Evolutionary conservation across 129 eudicot genomes (phyloP), one percentile per base, ranked within the genome.

Genomic region (Flaveria linearis): DNA sequence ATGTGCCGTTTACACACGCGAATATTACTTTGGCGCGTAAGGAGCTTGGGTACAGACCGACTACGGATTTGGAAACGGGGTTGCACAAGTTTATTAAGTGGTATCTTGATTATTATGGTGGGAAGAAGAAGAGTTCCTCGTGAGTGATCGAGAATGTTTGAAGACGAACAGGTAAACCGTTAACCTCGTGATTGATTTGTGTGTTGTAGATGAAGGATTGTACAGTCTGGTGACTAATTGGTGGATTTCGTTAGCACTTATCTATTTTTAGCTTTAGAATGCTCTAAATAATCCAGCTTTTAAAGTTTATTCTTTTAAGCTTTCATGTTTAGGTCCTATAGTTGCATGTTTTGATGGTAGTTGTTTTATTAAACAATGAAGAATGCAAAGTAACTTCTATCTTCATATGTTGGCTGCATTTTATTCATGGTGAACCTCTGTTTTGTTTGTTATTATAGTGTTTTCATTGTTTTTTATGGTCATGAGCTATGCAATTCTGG

Each of bases 81-180:
- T 56, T 88, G 84, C 81, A 83, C 80, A 88, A 83, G 65, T 88
- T 88, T 76, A 86, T 88, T 16, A 85, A 85, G 73, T 88, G 93
- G 93, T 88, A 85, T 72, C 65, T 83, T 17, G 77, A 80, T 69
- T 87, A 87, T 60, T 68, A 85, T 71, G 83, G 81, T 45, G 73
- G 55, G 1, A 89, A 86, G 84, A 89, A 84, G 87, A 89, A 80
- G 89, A 82, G 79, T 73, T 51, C 71, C 0, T 82, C 80, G 88
- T 84, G 80, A 86, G 22, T 23, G 15, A 30, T 6, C 42, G 8
- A 17, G 25, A 51, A 16, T 16, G 49, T n/a, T 20, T n/a, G 69
- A 68, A 43, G 8, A 58, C 0, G 11, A 42, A 63, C 69, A 11
- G 13, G 12, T 2, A 45, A 45, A 9, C 73, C 65, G 83, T 83